phyloP scores from a whole-genome alignment of 805 yeast genomes.

The Tetrapisispora pingtungensis region DNA sequence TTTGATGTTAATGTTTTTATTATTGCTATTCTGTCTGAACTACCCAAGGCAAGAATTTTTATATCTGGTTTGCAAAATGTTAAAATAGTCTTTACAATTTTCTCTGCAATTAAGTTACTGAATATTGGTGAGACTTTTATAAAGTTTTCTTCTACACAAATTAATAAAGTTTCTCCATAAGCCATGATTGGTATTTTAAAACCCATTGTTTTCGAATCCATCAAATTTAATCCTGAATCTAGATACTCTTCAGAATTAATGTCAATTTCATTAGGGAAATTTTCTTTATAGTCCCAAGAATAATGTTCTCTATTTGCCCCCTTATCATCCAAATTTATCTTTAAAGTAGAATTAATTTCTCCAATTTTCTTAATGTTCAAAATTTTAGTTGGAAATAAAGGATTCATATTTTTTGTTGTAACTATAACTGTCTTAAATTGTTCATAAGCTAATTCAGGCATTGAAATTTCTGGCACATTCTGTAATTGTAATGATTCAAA shows the following conservation, averaged over 20 bases:
- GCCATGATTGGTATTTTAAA: constrained; percentile 16
- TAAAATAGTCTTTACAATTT: constrained; percentile 15
- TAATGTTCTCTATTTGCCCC: not conserved
- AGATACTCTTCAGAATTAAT: constrained; percentile 1
- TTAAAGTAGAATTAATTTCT: constrained; percentile 8
- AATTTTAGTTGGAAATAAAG: constrained; percentile 19
- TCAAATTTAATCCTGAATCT: too few relatives aligned
- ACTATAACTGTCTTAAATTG: constrained; percentile 13
- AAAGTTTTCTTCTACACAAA: constrained; percentile 23
- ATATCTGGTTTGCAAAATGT: constrained; percentile 29
- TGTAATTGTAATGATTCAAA: constrained; percentile 18
- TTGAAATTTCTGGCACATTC: constrained; percentile 25
- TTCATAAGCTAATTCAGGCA: constrained; percentile 13
- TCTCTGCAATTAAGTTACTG: constrained; percentile 22
- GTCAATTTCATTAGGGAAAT: constrained; percentile 22
- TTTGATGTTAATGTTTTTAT: constrained; percentile 20
- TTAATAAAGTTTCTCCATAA: constrained; percentile 13
- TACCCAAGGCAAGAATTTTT: constrained; percentile 14
- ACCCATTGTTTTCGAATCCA: constrained; percentile 2
- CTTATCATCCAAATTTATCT: constrained; percentile 2
- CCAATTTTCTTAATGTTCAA: constrained; percentile 10
- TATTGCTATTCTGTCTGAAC: constrained; percentile 22
- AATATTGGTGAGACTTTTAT: constrained; percentile 29
- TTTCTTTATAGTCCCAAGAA: constrained; percentile 20
- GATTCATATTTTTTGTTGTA: constrained; percentile 21